phyloP scores from a whole-genome alignment of 2,329 filamentous ascomycete species.

The Neofusicoccum cordaticola region DNA sequence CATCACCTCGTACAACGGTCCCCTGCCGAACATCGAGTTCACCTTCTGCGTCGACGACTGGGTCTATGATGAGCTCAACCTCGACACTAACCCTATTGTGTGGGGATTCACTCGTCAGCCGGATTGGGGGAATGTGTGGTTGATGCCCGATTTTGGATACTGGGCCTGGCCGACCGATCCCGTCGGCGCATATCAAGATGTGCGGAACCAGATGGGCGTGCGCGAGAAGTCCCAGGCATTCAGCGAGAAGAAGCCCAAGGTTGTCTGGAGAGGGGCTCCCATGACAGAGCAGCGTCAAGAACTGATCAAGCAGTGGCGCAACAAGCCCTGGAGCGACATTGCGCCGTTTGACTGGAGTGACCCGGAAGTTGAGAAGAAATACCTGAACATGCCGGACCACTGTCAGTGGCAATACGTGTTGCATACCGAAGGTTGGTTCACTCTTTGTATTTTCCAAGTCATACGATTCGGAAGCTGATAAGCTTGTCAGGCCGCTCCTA shows the following conservation, averaged over 20 bases:
- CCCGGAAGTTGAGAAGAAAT: slow-evolving; percentile 14
- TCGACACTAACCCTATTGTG: slow-evolving; percentile 9
- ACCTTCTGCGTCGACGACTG: slow-evolving; percentile 45
- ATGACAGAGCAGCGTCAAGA: slow-evolving; percentile 27
- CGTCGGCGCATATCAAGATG: slow-evolving; percentile 20
- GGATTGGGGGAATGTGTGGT: slow-evolving; percentile 19
- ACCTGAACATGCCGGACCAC: slow-evolving; percentile 25
- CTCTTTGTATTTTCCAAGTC: not conserved
- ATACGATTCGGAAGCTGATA: not conserved
- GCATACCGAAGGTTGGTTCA: slow-evolving; percentile 23
- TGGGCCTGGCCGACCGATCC: slow-evolving; percentile 20
- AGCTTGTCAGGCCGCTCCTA: slow-evolving; percentile 25
- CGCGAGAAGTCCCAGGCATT: slow-evolving; percentile 20
- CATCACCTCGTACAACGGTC: slow-evolving; percentile 48
- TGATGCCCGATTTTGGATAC: slow-evolving; percentile 25
- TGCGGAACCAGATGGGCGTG: slow-evolving; percentile 19
- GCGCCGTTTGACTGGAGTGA: slow-evolving; percentile 28
- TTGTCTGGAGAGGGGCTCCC: slow-evolving; percentile 34
- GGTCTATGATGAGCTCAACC: slow-evolving; percentile 25
- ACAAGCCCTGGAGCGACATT: slow-evolving; percentile 30
- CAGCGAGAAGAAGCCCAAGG: slow-evolving; percentile 25
- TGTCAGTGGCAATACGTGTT: slow-evolving; percentile 22
- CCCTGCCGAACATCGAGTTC: slow-evolving; percentile 52
- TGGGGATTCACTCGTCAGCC: slow-evolving; percentile 20
- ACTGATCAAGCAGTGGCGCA: slow-evolving; percentile 24